Conservation (phyloP, 305 asterid species). For the Vinca major region DNA sequence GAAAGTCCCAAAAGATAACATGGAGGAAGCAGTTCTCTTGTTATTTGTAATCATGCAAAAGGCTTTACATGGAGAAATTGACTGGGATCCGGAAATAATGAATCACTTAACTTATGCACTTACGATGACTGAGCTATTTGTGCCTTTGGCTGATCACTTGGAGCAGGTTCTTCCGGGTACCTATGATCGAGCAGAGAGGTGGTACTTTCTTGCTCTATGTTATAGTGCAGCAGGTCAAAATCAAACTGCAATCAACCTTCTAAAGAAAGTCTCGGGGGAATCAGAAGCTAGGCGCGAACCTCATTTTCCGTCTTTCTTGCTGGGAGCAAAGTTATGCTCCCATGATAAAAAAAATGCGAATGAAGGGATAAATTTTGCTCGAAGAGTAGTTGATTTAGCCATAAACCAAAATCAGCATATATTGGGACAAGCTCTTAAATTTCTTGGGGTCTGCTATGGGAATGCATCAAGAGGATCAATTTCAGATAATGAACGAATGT, state of each 20-base stretch:
- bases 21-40: constrained; percentile 75
- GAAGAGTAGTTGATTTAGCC: constrained; percentile 28
- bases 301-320: constrained; percentile 45
- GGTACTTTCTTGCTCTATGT: constrained; percentile 90
- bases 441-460: constrained; percentile 71
- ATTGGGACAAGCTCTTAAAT: constrained; percentile 47
- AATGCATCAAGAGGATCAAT: constrained; percentile 54
- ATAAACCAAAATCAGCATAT: constrained; percentile 37
- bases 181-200: constrained; percentile 53
- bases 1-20: constrained; percentile 29
- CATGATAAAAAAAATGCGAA: constrained; percentile 39
- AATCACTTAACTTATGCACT: constrained; percentile 64
- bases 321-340: constrained; percentile 79
- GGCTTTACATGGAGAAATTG: constrained; percentile 45
- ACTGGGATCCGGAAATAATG: constrained; percentile 71
- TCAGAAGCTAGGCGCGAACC: constrained; percentile 45
- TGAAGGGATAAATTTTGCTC: constrained; percentile 52
- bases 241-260: constrained; percentile 46
- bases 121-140: constrained; percentile 44
- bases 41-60: constrained; percentile 52
- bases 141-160: constrained; percentile 51
- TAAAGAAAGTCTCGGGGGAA: constrained; percentile 50
- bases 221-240: constrained; percentile 61
- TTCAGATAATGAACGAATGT: constrained; percentile 54
- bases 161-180: constrained; percentile 70